phyloP scores from a whole-genome alignment of 2,329 filamentous ascomycete species.

The Metarhizium brunneum region DNA sequence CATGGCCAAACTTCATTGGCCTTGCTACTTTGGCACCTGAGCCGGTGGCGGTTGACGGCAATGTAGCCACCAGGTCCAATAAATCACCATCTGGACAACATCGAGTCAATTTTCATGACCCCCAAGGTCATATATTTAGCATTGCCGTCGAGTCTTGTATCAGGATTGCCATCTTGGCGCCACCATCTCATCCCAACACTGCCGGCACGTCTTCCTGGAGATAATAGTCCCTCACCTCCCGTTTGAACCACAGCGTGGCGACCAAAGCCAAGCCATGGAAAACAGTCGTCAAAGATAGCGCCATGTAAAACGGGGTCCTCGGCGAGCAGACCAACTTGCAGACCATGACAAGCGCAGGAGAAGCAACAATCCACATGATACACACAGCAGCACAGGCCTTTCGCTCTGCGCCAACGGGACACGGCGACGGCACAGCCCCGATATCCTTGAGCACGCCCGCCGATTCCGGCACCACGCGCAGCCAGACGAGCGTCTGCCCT shows the following conservation, averaged over 20 bases:
- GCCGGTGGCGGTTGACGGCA: no score
- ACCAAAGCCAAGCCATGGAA: background rate
- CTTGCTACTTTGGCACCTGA: no score
- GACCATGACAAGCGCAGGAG: background rate
- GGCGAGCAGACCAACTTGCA: background rate
- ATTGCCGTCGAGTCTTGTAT: no score
- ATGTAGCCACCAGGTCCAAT: no score
- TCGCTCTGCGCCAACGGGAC: background rate
- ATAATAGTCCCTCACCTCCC: background rate
- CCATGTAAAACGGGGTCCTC: background rate
- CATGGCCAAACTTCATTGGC: no score
- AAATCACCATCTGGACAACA: no score
- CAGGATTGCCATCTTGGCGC: no score
- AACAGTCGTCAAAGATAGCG: background rate
- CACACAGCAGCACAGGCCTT: background rate
- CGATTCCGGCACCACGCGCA: background rate
- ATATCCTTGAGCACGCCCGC: conserved; percentile 1
- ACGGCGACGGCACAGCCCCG: conserved; percentile 3
- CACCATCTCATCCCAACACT: no score
- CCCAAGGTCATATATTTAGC: no score
- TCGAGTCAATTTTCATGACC: no score
- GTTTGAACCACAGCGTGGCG: background rate
- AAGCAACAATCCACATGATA: background rate
- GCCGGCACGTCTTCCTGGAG: background rate
- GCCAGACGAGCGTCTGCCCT: conserved; percentile 4